These are phyloP conservation scores for Clausena lansium DNA, from an alignment of 345 rosid species.

Conservation along the genomic window DNA sequence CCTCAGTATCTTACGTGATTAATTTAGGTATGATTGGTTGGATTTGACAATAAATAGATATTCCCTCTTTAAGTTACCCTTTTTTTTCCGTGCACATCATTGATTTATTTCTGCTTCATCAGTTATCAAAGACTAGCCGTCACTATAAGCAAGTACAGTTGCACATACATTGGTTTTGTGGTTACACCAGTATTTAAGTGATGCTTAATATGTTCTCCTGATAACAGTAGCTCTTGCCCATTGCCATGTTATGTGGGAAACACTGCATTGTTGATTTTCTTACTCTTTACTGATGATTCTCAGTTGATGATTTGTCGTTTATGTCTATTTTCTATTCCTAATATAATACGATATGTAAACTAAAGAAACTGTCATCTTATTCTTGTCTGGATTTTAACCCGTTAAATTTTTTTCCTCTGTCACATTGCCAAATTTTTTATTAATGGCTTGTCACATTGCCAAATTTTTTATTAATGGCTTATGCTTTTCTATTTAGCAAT, in stretches of 20 bases:
- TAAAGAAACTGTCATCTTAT: not conserved
- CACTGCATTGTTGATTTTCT: not conserved
- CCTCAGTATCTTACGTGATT: conserved; percentile 18
- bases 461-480: not conserved
- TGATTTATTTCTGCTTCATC: not conserved
- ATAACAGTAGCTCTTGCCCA: not conserved
- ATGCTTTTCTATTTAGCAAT: not conserved
- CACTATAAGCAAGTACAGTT: not conserved
- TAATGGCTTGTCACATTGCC: too few relatives aligned
- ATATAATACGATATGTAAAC: not conserved
- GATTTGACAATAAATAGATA: conserved; percentile 14
- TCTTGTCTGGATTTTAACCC: not conserved
- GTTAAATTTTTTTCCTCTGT: not conserved
- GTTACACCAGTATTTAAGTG: not conserved
- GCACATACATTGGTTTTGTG: conserved; percentile 6
- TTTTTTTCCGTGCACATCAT: not conserved
- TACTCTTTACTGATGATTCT: not conserved
- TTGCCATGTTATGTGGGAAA: not conserved
- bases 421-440: too few relatives aligned
- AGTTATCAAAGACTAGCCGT: not conserved
- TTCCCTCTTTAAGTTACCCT: conserved; percentile 2
- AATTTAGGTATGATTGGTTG: conserved; percentile 23
- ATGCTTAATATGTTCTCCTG: not conserved
- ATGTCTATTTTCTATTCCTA: not conserved
- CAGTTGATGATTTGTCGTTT: not conserved